Base-by-base conservation (phyloP, 2,329 filamentous ascomycete genomes). In the Aphanoascus verrucosus region DNA sequence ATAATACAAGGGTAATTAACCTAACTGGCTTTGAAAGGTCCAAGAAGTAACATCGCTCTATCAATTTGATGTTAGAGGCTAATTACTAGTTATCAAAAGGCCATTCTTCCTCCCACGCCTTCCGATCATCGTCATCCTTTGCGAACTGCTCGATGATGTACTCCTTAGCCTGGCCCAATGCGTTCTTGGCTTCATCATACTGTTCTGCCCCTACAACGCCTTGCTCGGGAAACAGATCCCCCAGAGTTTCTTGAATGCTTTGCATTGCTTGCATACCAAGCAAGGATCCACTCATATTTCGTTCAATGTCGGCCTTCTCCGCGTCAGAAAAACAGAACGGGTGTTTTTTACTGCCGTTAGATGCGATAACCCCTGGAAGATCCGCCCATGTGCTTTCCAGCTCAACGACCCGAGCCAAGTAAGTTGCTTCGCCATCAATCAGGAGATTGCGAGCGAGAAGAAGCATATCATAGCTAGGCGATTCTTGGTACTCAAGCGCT, bases 181-280 rank as follows among this genome's bases (percentile, higher is more conserved):
- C 48, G 32, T 44, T 19, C 32, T 52, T 59, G 5, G 48, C 47
- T 23, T 58, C 49, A 4, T 56, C 52, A 43, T 48, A 57, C 32
- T 56, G 49, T 2, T 55, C 56, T 5, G 31, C 31, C n/a, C 49
- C 23, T 2, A 56, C 46, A 38, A 59, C 42, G 9, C 54, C 57
- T 40, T 52, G 48, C 15, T 56, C 54, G 1, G 56, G 57, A 42
- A 55, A 56, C 12, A 56, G 38, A 28, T 55, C 37, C 38, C 54
- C 49, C n/a, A 55, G 19, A n/a, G 11, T 17, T 31, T 56, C 51
- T 14, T 41, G 34, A 43, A 56, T 46, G 12, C 31, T 37, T 43
- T 52, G 55, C 55, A 55, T 55, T 50, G 45, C 52, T 15, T 55
- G 48, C 31, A 54, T 56, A 6, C 56, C 55, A 20, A 55, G 41